Evolutionary conservation across 495 filamentous ascomycete species (phyloP).

Genomic region (Margaritispora aquatica): DNA sequence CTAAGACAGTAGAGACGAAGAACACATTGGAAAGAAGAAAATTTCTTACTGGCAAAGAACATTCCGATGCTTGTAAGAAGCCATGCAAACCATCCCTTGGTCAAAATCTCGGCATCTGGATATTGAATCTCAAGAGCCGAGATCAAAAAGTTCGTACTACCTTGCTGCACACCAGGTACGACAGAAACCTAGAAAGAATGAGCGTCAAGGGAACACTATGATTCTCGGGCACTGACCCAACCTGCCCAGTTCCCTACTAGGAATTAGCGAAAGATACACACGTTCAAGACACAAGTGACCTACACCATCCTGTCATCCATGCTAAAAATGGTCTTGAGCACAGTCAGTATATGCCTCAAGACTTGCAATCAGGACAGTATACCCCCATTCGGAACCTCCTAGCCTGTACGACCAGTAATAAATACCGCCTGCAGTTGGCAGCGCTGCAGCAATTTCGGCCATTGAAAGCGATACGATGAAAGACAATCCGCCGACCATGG

Average conservation of each 20-base stretch:
- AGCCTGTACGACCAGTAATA: slow-evolving; percentile 28
- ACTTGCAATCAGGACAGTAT: neutral
- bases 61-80: slow-evolving; percentile 27
- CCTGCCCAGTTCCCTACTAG: slow-evolving; percentile 23
- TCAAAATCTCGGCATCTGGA: slow-evolving; percentile 23
- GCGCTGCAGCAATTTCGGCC: slow-evolving; percentile 25
- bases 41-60: slow-evolving; percentile 20
- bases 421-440: slow-evolving; percentile 30
- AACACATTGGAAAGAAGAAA: neutral
- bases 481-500: slow-evolving; percentile 22
- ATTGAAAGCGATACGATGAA: slow-evolving; percentile 25
- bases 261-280: neutral
- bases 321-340: slow-evolving; percentile 22
- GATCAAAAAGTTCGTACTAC: slow-evolving; percentile 30
- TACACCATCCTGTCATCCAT: slow-evolving; percentile 31
- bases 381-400: slow-evolving; percentile 28
- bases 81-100: slow-evolving; percentile 30
- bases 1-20: neutral
- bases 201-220: no score
- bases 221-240: slow-evolving; percentile 17
- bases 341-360: neutral
- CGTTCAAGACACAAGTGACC: neutral
- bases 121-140: slow-evolving; percentile 29
- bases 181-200: slow-evolving; percentile 12
- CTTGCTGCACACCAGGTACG: slow-evolving; percentile 26